A percentile compares a stretch with the other conserved stretches of the same genome.
Evolutionary conservation across 2,329 filamentous ascomycete genomes (phyloP).

Genomic region (Rutstroemia sp.): DNA sequence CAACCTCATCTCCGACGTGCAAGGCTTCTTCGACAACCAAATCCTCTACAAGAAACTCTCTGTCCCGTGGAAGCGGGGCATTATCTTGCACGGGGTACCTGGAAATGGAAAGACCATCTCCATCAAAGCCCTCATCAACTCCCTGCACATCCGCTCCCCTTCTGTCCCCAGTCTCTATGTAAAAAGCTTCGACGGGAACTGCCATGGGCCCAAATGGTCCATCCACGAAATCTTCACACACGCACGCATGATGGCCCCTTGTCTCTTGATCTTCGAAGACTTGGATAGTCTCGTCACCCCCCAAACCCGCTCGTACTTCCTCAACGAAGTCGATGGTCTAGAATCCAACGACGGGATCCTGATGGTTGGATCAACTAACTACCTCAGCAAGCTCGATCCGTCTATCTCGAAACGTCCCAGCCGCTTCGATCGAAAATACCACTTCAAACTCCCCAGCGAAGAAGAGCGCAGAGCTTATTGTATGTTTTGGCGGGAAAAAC

Average conservation of each 20-base stretch:
- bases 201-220: conserved; percentile 44
- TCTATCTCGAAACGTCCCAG: conserved; percentile 59
- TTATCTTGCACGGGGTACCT: conserved; percentile 60
- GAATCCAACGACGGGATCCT: conserved; percentile 64
- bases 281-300: conserved; percentile 59
- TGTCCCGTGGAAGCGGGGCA: conserved; percentile 63
- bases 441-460: conserved; percentile 50
- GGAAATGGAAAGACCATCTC: conserved; percentile 66
- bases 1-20: conserved; percentile 52
- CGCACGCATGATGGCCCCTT: conserved; percentile 56
- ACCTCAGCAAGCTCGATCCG: conserved; percentile 58
- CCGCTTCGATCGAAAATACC: conserved; percentile 59
- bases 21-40: conserved; percentile 53
- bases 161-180: conserved; percentile 56
- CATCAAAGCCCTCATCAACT: conserved; percentile 64
- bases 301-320: conserved; percentile 56
- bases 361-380: conserved; percentile 60
- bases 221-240: conserved; percentile 49
- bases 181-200: conserved; percentile 40
- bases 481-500: conserved; percentile 53
- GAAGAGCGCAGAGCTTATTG: conserved; percentile 51
- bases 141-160: conserved; percentile 43
- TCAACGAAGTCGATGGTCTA: conserved; percentile 67
- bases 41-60: conserved; percentile 51
- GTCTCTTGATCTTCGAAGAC: conserved; percentile 66